Conservation (phyloP, 2,329 filamentous ascomycete genomes). For the Sordariomycetes sp. region DNA sequence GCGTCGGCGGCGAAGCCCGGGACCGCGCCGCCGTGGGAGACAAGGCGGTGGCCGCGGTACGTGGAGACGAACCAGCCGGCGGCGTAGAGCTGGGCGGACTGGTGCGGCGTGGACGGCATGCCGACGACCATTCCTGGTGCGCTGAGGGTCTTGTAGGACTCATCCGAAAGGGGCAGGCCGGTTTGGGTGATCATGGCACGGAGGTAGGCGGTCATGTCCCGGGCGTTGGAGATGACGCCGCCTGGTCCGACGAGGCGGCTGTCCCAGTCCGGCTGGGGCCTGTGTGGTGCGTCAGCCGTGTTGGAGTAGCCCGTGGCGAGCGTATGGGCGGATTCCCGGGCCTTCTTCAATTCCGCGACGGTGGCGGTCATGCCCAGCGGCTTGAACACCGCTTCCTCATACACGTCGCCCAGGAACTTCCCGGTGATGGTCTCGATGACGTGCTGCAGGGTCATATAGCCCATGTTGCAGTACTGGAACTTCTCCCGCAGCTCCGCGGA, state of each 20-base stretch:
- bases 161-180: slow-evolving; percentile 11
- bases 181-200: slow-evolving; percentile 13
- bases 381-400: slow-evolving; percentile 28
- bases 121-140: slow-evolving; percentile 13
- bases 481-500: slow-evolving; percentile 29
- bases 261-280: slow-evolving; percentile 16
- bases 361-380: slow-evolving; percentile 36
- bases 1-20: slow-evolving; percentile 16
- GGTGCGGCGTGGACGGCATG: slow-evolving; percentile 8
- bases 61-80: slow-evolving; percentile 18
- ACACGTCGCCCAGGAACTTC: slow-evolving; percentile 23
- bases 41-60: slow-evolving; percentile 15
- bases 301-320: neutral
- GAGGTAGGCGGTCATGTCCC: slow-evolving; percentile 22
- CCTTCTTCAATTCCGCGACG: slow-evolving; percentile 18
- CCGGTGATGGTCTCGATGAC: slow-evolving; percentile 32
- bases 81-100: slow-evolving; percentile 13
- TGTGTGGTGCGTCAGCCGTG: slow-evolving; percentile 1
- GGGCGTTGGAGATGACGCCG: slow-evolving; percentile 24
- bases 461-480: slow-evolving; percentile 39
- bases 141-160: slow-evolving; percentile 15
- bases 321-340: slow-evolving; percentile 6
- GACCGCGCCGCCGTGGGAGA: slow-evolving; percentile 18
- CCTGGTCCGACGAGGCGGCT: slow-evolving; percentile 24
- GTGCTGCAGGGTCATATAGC: slow-evolving; percentile 33